Conservation (phyloP, 2,329 filamentous ascomycete species). For the Colletotrichum incanum region DNA sequence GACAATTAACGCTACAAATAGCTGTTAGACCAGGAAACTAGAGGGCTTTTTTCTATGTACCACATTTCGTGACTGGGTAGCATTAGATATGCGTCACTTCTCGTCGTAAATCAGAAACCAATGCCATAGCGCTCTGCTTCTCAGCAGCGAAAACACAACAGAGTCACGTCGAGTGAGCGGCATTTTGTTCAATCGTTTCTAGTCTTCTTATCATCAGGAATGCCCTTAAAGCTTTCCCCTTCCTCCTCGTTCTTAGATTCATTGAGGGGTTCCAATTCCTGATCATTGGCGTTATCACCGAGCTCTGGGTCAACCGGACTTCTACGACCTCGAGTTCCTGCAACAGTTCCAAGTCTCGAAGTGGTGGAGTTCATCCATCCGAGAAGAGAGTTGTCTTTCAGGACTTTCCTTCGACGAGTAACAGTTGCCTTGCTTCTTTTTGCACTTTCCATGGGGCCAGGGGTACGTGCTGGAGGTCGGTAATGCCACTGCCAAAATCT, state of each 20-base stretch:
- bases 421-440: constrained; percentile 19
- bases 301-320: constrained; percentile 12
- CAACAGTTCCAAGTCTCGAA: not conserved
- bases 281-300: not conserved
- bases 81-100: not conserved
- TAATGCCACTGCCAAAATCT: constrained; percentile 39
- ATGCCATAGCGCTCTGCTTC: not conserved
- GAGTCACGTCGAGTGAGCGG: not conserved
- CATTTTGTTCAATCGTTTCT: too few species aligned
- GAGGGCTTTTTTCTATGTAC: not conserved
- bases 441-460: constrained; percentile 16
- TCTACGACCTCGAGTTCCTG: not conserved
- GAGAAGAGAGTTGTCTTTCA: constrained; percentile 16
- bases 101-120: not conserved
- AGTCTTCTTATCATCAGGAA: not conserved
- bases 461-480: constrained; percentile 3
- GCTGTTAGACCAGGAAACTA: not conserved
- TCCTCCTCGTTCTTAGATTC: not conserved
- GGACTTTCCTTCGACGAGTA: not conserved
- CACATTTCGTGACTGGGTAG: not conserved
- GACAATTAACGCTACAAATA: not conserved
- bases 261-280: constrained; percentile 14
- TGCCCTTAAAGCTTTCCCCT: not conserved
- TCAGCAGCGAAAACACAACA: not conserved
- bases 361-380: constrained; percentile 20